Conservation (phyloP, 2,329 filamentous ascomycete species). For the Arthrobotrys musiformis region DNA sequence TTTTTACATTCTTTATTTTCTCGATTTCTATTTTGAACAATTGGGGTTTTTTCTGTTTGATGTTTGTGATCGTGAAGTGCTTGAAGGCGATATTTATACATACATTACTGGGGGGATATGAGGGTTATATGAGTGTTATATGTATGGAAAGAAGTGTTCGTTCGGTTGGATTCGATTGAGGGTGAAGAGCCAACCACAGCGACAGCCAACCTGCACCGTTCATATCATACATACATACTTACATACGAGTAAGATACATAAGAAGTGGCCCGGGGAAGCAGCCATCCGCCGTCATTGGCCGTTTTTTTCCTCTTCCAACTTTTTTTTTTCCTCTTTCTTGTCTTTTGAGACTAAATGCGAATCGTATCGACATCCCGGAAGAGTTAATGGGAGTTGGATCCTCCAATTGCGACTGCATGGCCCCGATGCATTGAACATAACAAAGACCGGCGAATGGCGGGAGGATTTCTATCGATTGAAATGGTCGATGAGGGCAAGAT, state of each 20-base stretch:
- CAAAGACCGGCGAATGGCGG: slow-evolving; percentile 40
- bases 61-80: too few species aligned
- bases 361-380: slow-evolving; percentile 53
- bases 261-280: slow-evolving; percentile 28
- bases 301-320: not conserved
- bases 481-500: slow-evolving; percentile 12
- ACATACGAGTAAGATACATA: not conserved
- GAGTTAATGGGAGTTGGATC: slow-evolving; percentile 20
- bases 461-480: slow-evolving; percentile 16
- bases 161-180: not conserved
- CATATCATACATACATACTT: slow-evolving; percentile 5
- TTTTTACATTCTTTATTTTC: too few species aligned
- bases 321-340: slow-evolving; percentile 1
- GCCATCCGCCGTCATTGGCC: slow-evolving; percentile 34
- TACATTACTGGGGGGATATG: not conserved
- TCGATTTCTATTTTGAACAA: too few species aligned
- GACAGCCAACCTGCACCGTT: slow-evolving; percentile 46
- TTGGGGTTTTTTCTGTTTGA: too few species aligned
- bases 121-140: too few species aligned
- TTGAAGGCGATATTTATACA: too few species aligned
- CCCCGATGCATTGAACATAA: slow-evolving; percentile 20
- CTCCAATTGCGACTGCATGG: slow-evolving; percentile 14
- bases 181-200: slow-evolving; percentile 53
- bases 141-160: not conserved
- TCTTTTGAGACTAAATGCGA: not conserved